Evolutionary conservation across 2,329 filamentous ascomycete species (phyloP), one percentile per base, ranked within the genome.

Genomic region (Helminthosporium solani): DNA sequence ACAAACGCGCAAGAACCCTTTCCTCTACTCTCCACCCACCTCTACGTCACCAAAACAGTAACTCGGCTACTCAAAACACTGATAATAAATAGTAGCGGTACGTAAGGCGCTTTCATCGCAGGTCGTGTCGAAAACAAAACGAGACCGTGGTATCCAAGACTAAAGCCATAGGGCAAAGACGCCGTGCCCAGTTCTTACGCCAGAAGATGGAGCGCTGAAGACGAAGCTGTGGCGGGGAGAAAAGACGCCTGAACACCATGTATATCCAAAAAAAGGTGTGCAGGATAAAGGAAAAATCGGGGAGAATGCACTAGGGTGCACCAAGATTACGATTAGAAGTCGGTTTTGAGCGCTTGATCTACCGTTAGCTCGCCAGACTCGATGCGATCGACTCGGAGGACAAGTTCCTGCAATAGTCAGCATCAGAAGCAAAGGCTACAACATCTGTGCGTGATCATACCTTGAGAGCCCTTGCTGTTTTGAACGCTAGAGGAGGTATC

Each of bases 401-500:
- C 67, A 16, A 73, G 66, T 59, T 73, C 70, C 70, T 72, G 37
- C 25, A 27, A 4, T 28, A n/a, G 18, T 56, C 47, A 70, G 61
- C 38, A 37, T 20, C n/a, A n/a, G n/a, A n/a, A n/a, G n/a, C n/a
- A 1, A 12, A 36, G 11, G 14, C 35, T 36, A 2, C 21, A 3
- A 25, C 9, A 15, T 11, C 15, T 11, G 15, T 8, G 9, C 12
- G 28, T n/a, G 2, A 1, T 31, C 59, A 28, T 54, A 67, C 88
- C 75, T 92, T 94, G 41, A 86, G 87, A 70, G 90, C 87, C 49
- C 87, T 79, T 6, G 87, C 89, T 64, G 92, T 86, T 70, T 90
- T 87, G 70, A 95, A 95, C n/a, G 88, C 88, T 56, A 94, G 84
- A 2, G 88, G 88, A 9, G 88, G 88, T 40, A 95, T 73, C 21